Evolutionary conservation across 805 yeast genomes (phyloP).

Genomic region (Starmerella vaccinii): DNA sequence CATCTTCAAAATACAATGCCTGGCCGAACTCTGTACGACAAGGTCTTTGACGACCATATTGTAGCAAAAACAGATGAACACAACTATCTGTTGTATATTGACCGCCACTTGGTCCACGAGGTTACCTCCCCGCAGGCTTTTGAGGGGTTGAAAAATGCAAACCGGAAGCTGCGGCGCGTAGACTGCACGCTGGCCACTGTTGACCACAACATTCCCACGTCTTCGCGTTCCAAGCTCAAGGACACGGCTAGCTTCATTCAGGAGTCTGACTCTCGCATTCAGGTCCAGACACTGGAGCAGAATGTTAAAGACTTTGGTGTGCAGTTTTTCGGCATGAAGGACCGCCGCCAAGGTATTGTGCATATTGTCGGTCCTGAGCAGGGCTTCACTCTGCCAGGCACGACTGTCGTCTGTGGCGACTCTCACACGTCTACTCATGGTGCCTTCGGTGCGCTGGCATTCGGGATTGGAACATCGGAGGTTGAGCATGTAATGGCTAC

Average conservation of each 20-base stretch:
- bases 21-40: slow-evolving; percentile 75
- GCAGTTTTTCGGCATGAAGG: slow-evolving; percentile 90
- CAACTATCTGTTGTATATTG: slow-evolving; percentile 79
- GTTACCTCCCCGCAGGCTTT: slow-evolving; percentile 99
- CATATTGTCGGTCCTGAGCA: slow-evolving; percentile 99
- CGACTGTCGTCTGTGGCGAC: slow-evolving; percentile 98
- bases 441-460: slow-evolving; percentile 94
- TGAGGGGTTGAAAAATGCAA: slow-evolving; percentile 84
- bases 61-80: slow-evolving; percentile 85
- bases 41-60: slow-evolving; percentile 88
- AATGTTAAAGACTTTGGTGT: slow-evolving; percentile 85
- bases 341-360: slow-evolving; percentile 93
- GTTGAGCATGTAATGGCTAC: slow-evolving; percentile 98
- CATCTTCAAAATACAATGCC: slow-evolving; percentile 13
- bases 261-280: slow-evolving; percentile 84
- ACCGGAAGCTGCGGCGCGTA: slow-evolving; percentile 75
- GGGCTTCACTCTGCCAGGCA: slow-evolving; percentile 96
- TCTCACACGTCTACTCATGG: slow-evolving; percentile 99
- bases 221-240: slow-evolving; percentile 67
- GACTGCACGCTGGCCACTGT: slow-evolving; percentile 93
- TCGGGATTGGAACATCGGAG: slow-evolving; percentile 98
- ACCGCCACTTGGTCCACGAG: slow-evolving; percentile 95
- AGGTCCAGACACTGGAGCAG: slow-evolving; percentile 83
- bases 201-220: slow-evolving; percentile 95
- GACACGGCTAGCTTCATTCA: slow-evolving; percentile 69